A percentile compares a stretch with the other conserved stretches of the same genome.
Evolutionary conservation across 345 rosid species (phyloP).

Genomic region (Salix suchowensis): DNA sequence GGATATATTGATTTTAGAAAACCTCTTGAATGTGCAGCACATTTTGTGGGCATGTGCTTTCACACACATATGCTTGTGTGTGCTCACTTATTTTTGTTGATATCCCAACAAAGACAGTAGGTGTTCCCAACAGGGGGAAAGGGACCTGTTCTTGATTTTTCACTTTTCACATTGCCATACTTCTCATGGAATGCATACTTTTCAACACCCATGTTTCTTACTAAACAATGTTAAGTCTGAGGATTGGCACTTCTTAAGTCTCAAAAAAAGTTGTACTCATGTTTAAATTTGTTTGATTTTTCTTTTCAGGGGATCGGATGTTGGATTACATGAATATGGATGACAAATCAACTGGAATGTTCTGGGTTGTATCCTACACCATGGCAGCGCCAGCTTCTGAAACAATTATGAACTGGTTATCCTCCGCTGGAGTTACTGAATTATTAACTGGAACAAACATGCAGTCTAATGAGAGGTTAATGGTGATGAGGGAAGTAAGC

Average conservation of each 20-base stretch:
- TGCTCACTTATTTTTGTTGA: background rate
- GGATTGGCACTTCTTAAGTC: background rate
- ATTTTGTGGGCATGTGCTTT: too few species aligned
- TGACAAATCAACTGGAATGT: conserved; percentile 93
- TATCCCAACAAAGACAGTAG: too few species aligned
- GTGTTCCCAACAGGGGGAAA: too few species aligned
- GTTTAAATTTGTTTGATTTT: background rate
- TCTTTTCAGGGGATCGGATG: conserved; percentile 73
- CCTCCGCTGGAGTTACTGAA: conserved; percentile 75
- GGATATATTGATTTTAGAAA: background rate
- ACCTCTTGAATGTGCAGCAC: background rate
- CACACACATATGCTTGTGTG: too few species aligned
- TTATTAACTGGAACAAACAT: conserved; percentile 51
- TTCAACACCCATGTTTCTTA: too few species aligned
- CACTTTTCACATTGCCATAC: too few species aligned
- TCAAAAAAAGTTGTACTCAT: background rate
- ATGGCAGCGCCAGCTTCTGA: conserved; percentile 96
- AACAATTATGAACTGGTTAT: conserved; percentile 72
- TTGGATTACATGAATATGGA: conserved; percentile 97
- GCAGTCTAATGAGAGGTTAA: conserved; percentile 70
- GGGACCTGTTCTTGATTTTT: too few species aligned
- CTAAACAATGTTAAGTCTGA: too few species aligned
- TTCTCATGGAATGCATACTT: too few species aligned
- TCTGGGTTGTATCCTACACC: conserved; percentile 96
- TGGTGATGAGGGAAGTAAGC: conserved; percentile 85